phyloP scores from a whole-genome alignment of 2,329 filamentous ascomycete genomes.

The Talaromyces sp. region DNA sequence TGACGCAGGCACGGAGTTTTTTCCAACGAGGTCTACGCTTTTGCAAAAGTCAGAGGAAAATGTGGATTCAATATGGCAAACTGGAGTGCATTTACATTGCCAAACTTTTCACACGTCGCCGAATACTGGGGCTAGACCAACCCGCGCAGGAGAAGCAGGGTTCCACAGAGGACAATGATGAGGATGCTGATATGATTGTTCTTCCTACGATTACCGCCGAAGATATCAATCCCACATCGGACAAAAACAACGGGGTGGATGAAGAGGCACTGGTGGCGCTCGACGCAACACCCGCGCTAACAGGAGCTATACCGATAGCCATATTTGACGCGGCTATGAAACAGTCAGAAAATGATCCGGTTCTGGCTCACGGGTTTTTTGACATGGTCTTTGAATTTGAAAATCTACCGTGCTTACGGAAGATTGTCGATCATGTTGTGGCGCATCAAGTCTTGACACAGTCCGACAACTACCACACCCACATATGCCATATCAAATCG shows the following conservation, averaged over 20 bases:
- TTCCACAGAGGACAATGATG: conserved; percentile 31
- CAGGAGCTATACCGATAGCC: conserved; percentile 87
- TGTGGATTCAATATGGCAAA: conserved; percentile 89
- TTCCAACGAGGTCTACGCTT: conserved; percentile 88
- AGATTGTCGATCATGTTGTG: conserved; percentile 69
- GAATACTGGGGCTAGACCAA: conserved; percentile 58
- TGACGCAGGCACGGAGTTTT: conserved; percentile 76
- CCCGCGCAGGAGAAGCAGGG: conserved; percentile 35
- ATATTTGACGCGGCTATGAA: conserved; percentile 84
- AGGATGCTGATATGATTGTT: conserved; percentile 53
- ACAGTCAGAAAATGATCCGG: conserved; percentile 63
- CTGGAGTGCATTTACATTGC: conserved; percentile 89
- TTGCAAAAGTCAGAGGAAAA: conserved; percentile 64
- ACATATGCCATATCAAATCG: conserved; percentile 66
- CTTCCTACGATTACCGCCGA: conserved; percentile 57
- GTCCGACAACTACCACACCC: conserved; percentile 58
- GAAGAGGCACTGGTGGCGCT: conserved; percentile 57
- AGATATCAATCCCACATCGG: conserved; percentile 52
- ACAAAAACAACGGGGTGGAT: conserved; percentile 50
- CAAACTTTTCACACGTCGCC: conserved; percentile 70
- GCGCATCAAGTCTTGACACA: conserved; percentile 54
- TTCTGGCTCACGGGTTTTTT: conserved; percentile 72
- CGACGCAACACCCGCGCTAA: conserved; percentile 70
- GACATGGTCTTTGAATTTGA: conserved; percentile 68
- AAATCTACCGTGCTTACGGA: conserved; percentile 58